Percentiles rank a stretch among this genome's conserved stretches.
phyloP scores from a whole-genome alignment of 805 yeast species.

The Barnettozyma pratensis region DNA sequence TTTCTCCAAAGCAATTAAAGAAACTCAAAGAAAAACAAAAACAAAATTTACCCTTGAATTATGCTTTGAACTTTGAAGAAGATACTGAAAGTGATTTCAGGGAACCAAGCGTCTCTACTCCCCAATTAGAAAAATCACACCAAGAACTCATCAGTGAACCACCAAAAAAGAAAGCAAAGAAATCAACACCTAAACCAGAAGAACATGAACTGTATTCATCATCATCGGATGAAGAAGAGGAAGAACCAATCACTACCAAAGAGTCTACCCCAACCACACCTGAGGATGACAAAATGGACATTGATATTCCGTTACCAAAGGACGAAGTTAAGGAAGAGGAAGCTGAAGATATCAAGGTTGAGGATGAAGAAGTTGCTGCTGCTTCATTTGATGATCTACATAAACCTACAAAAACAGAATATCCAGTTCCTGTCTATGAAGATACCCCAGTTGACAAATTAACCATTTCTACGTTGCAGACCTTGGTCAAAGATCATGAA shows the following conservation, averaged over 20 bases:
- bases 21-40: slow-evolving; percentile 13
- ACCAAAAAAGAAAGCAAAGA: slow-evolving; percentile 13
- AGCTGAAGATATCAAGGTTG: not conserved
- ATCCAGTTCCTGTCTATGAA: slow-evolving; percentile 54
- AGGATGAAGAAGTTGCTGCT: slow-evolving; percentile 19
- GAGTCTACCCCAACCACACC: slow-evolving; percentile 26
- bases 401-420: slow-evolving; percentile 42
- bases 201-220: slow-evolving; percentile 16
- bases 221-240: slow-evolving; percentile 27
- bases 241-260: slow-evolving; percentile 10
- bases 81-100: slow-evolving; percentile 9
- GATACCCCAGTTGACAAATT: slow-evolving; percentile 27
- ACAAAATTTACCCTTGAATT: slow-evolving; percentile 16
- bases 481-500: slow-evolving; percentile 64
- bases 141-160: slow-evolving; percentile 8
- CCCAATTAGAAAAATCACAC: slow-evolving; percentile 7
- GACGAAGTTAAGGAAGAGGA: not conserved
- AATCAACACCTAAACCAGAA: not conserved
- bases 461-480: slow-evolving; percentile 47
- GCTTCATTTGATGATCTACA: slow-evolving; percentile 31
- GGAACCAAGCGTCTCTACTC: slow-evolving; percentile 10
- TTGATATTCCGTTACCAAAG: slow-evolving; percentile 8
- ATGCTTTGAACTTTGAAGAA: slow-evolving; percentile 18
- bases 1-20: not conserved
- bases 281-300: slow-evolving; percentile 25